phyloP scores from a whole-genome alignment of 352 stramenopile genomes.

The Pythium periplocum region DNA sequence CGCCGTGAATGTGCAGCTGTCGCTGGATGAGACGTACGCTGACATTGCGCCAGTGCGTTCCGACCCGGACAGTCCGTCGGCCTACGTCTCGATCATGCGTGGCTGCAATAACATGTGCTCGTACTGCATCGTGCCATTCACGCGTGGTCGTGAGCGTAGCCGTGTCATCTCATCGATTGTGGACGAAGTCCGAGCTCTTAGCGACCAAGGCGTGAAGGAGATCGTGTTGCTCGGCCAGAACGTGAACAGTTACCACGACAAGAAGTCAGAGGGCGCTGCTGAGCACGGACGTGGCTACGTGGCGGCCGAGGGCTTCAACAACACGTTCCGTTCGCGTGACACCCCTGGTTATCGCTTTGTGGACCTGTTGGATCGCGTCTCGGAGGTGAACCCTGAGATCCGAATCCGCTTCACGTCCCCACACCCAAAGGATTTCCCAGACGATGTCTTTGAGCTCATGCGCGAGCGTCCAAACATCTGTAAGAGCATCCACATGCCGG shows the following conservation, averaged over 20 bases:
- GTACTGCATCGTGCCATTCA: slow-evolving; percentile 99
- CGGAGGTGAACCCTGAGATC: slow-evolving; percentile 91
- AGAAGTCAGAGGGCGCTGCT: slow-evolving; percentile 57
- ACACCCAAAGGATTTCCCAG: slow-evolving; percentile 99
- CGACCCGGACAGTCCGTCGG: slow-evolving; percentile 78
- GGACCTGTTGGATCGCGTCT: slow-evolving; percentile 95
- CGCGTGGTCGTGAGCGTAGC: slow-evolving; percentile 93
- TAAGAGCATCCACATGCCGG: slow-evolving; percentile 97
- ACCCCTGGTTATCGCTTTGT: slow-evolving; percentile 94
- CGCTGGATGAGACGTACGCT: slow-evolving; percentile 97
- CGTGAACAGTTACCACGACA: slow-evolving; percentile 99
- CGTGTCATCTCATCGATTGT: slow-evolving; percentile 92
- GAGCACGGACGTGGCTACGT: slow-evolving; percentile 74
- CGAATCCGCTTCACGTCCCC: slow-evolving; percentile 99
- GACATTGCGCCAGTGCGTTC: slow-evolving; percentile 94
- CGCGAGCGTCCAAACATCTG: slow-evolving; percentile 95
- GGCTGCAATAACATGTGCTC: slow-evolving; percentile 99
- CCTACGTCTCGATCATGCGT: slow-evolving; percentile 98
- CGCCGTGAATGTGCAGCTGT: slow-evolving; percentile 95
- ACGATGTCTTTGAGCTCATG: slow-evolving; percentile 88
- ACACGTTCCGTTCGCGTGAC: slow-evolving; percentile 91
- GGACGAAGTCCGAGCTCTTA: slow-evolving; percentile 89
- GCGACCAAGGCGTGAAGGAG: slow-evolving; percentile 94
- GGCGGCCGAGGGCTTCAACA: slow-evolving; percentile 90
- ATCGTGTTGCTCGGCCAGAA: slow-evolving; percentile 99